Conservation (phyloP, 192 early-diverging fungal species). For the Coemansia sp. region DNA sequence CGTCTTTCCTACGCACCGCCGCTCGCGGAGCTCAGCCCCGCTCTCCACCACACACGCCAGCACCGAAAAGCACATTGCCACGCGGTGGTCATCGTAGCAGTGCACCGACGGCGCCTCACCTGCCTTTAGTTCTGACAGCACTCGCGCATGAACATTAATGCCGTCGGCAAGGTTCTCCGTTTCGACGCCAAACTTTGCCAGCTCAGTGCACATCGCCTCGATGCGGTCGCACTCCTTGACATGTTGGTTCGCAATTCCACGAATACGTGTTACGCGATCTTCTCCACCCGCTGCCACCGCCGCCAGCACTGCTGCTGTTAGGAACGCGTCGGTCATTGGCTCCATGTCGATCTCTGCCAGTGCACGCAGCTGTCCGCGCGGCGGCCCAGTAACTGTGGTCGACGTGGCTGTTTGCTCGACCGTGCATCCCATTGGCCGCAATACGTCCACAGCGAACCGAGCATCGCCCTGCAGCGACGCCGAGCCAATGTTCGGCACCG, state of each 20-base stretch:
- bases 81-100: constrained; percentile 97
- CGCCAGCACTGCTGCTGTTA: constrained; percentile 90
- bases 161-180: constrained; percentile 86
- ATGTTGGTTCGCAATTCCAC: constrained; percentile 95
- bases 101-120: constrained; percentile 65
- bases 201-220: constrained; percentile 91
- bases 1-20: constrained; percentile 98
- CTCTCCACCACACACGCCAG: constrained; percentile 73
- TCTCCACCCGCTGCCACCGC: constrained; percentile 70
- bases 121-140: constrained; percentile 54
- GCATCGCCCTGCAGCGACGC: constrained; percentile 91
- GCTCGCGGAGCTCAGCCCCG: constrained; percentile 81
- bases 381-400: constrained; percentile 89
- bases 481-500: constrained; percentile 92
- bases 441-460: constrained; percentile 84
- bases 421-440: constrained; percentile 87
- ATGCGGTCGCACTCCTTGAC: constrained; percentile 99
- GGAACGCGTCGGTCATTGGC: constrained; percentile 98
- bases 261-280: constrained; percentile 72
- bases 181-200: constrained; percentile 84
- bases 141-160: constrained; percentile 77
- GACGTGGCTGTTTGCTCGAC: constrained; percentile 86
- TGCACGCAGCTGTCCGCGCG: constrained; percentile 65
- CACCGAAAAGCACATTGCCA: constrained; percentile 96
- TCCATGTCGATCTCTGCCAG: constrained; percentile 91